Evolutionary conservation across 352 stramenopile genomes (phyloP), one percentile per base, ranked within the genome.

Genomic region (Sclerospora graminicola): DNA sequence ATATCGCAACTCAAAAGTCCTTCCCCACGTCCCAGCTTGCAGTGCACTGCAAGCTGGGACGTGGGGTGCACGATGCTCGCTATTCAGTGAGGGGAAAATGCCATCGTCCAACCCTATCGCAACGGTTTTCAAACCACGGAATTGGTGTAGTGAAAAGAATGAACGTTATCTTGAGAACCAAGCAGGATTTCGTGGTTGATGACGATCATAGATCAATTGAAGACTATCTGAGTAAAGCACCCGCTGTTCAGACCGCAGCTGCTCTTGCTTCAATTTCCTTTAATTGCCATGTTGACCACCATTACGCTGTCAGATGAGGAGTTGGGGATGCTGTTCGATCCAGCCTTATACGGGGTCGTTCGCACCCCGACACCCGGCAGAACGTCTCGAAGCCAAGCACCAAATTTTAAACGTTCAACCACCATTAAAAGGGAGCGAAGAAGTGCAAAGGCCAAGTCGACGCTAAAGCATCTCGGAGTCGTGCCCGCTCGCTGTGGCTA

Each of bases 401-500:
- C 34, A 16, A 35, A 8, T 28, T 26, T 40, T 37, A 53, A 48
- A 54, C 47, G 36, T 26, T 2, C 35, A 47, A 41, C 26, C 27
- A 41, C 38, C 19, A 54, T 41, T 33, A 42, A 5, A 18, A 35
- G 15, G 11, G 15, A 35, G 24, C 38, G 24, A 20, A 13, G 8
- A 10, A 11, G 1, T 8, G 7, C 41, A 26, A 45, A 42, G 40
- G 27, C 39, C 36, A 33, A 36, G 5, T 23, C 29, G 26, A 31
- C 49, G 54, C 16, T 33, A 32, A 36, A 55, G 15, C 37, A 60
- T 14, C 35, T 44, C 18, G 18, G 23, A 5, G 31, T 47, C 13
- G 24, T 52, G 3, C 67, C 71, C 4, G 53, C 66, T 55, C 71
- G 69, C 35, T 89, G 77, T 43, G 70, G 75, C 40, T 89, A 89